Conservation (phyloP, 1,284 basidiomycete genomes). For the Melampsora americana region DNA sequence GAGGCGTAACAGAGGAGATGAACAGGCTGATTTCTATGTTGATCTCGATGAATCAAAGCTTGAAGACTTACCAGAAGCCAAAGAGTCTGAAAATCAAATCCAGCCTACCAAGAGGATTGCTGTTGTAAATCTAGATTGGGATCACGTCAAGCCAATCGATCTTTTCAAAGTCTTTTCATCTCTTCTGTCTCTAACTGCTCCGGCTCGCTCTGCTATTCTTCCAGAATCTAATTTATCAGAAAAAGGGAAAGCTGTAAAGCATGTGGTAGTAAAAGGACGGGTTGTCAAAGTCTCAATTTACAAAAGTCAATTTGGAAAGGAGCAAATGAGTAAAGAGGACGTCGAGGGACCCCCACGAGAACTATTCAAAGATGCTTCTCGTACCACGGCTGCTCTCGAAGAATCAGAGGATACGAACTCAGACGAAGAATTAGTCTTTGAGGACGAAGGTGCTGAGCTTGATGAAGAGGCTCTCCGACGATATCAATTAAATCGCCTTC, state of each 20-base stretch:
- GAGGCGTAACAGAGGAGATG: not conserved
- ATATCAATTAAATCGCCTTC: slow-evolving; percentile 88
- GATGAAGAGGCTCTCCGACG: slow-evolving; percentile 83
- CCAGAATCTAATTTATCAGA: not conserved
- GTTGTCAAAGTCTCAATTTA: slow-evolving; percentile 78
- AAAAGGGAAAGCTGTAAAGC: slow-evolving; percentile 34
- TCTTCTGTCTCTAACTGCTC: slow-evolving; percentile 61
- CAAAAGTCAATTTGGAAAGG: slow-evolving; percentile 88
- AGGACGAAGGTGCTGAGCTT: slow-evolving; percentile 54
- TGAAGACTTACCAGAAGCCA: slow-evolving; percentile 45
- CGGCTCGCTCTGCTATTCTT: slow-evolving; percentile 45
- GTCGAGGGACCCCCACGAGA: slow-evolving; percentile 82
- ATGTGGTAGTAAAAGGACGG: slow-evolving; percentile 58
- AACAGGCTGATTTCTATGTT: slow-evolving; percentile 62
- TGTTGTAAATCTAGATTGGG: slow-evolving; percentile 97
- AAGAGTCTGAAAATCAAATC: slow-evolving; percentile 53
- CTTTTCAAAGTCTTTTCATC: slow-evolving; percentile 91
- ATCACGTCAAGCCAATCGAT: slow-evolving; percentile 84
- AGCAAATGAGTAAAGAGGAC: slow-evolving; percentile 81
- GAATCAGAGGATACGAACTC: slow-evolving; percentile 57
- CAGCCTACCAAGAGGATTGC: slow-evolving; percentile 70
- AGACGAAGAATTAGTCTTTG: slow-evolving; percentile 51
- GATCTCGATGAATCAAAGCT: slow-evolving; percentile 69
- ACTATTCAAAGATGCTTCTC: slow-evolving; percentile 65
- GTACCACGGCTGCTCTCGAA: not conserved